Base-by-base conservation (phyloP, 768 basidiomycete species). In the Hydnum rufescens region DNA sequence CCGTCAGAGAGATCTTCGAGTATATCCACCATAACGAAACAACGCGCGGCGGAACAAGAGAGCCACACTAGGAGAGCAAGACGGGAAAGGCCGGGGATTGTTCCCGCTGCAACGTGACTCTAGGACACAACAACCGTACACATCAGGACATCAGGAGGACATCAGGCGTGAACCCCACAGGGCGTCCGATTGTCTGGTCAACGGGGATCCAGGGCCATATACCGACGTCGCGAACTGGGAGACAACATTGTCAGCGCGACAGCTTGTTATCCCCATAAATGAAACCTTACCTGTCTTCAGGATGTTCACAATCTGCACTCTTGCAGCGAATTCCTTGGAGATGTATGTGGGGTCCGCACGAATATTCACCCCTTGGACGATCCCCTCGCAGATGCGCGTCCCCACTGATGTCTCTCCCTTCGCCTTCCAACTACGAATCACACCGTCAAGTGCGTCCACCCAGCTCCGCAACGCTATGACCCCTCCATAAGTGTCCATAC, bases 41-140 rank as follows among this genome's bases (percentile, higher is more conserved):
- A 8, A 39, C 34, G 34, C 34, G 19, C 34, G 19, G 8, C 34
- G 19, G 34, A 8, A 8, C 19, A 8, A 19, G 34, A 8, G 34
- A 8, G 8, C 34, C 19, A 8, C 34, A 39, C 34, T 19, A 39
- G 8, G 19, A 8, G 34, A 8, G 34, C 8, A 8, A 39, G 34
- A 19, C 34, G 8, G 19, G 19, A 39, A 39, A 39, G 8, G 34
- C 8, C 19, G 8, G 34, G 19, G 19, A 39, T 39, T 39, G 34
- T 8, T 8, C 8, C n/a, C n/a, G n/a, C n/a, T n/a, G n/a, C n/a
- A 39, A 39, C 13, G 22, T 39, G 13, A 39, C 36, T 39, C 36
- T 13, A 39, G 1, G 13, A 1, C 13, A 39, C 13, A 39, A 39
- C 13, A 39, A 39, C 36, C 13, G 13, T 25, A 67, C 53, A 22